Evolutionary conservation across 139 green algal genomes (phyloP).

Genomic region (Haematococcus lacustris): DNA sequence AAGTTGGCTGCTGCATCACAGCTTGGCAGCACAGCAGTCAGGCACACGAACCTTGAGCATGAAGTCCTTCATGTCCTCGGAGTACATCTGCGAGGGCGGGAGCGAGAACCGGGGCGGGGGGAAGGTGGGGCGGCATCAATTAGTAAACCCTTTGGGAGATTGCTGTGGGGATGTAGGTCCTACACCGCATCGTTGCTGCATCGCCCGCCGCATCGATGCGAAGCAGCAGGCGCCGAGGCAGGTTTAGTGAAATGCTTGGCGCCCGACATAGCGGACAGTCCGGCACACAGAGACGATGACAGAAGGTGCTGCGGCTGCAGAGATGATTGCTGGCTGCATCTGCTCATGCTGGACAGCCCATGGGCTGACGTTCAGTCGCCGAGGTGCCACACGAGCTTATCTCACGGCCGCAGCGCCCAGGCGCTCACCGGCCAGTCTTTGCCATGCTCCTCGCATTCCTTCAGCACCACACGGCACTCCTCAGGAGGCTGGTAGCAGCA

Average conservation of each 20-base stretch:
- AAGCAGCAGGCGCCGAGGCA: no score
- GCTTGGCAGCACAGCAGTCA: no score
- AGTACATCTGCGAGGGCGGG: slow-evolving; percentile 26
- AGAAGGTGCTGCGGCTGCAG: background rate
- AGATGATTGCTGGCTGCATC: background rate
- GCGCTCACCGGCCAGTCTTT: slow-evolving; percentile 18
- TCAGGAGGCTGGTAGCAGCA: slow-evolving; percentile 15
- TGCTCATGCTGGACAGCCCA: no score
- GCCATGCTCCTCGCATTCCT: slow-evolving; percentile 20
- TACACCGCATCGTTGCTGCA: no score
- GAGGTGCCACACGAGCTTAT: no score
- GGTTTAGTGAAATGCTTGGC: no score
- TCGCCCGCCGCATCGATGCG: no score
- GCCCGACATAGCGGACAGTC: no score
- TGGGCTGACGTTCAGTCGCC: no score
- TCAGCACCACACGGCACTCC: slow-evolving; percentile 19
- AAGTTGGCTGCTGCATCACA: no score
- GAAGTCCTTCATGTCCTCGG: slow-evolving; percentile 15
- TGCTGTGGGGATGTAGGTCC: background rate
- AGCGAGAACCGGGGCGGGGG: background rate
- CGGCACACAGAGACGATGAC: background rate
- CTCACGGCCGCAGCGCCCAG: background rate
- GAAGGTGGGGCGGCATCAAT: background rate
- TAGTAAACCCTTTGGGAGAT: background rate
- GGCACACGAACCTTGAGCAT: no score